Evolutionary conservation across 257 asterid species (phyloP).

Genomic region (Gentiana dahurica): DNA sequence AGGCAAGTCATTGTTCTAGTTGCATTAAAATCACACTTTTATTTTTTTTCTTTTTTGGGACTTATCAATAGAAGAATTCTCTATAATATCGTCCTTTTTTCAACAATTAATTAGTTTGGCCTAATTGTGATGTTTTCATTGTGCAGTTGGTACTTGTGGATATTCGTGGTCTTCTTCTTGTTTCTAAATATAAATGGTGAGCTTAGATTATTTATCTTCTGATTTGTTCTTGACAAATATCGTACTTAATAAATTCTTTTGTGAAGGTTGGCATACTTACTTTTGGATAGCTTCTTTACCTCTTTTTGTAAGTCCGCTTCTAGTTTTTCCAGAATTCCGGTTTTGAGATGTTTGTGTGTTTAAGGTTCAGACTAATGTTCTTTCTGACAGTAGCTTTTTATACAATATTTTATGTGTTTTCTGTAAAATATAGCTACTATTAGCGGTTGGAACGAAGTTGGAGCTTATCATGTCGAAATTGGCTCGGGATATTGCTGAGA

Average conservation of each 20-base stretch:
- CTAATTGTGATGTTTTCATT: background rate
- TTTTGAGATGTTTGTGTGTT: too few relatives aligned
- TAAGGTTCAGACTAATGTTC: too few relatives aligned
- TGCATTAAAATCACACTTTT: too few relatives aligned
- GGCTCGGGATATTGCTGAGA: conserved; percentile 96
- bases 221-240: conserved; percentile 1
- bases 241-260: conserved; percentile 5
- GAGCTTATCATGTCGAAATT: conserved; percentile 82
- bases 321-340: background rate
- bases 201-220: too few relatives aligned
- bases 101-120: conserved; percentile 1
- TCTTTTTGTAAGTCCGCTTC: conserved; percentile 48
- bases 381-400: too few relatives aligned
- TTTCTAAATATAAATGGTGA: too few relatives aligned
- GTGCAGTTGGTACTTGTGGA: background rate
- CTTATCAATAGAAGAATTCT: too few relatives aligned
- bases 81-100: too few relatives aligned
- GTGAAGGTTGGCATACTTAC: conserved; percentile 95
- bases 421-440: conserved; percentile 43
- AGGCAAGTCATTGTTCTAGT: conserved; percentile 40
- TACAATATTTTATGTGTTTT: background rate
- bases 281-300: conserved; percentile 95
- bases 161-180: too few relatives aligned
- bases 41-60: too few relatives aligned
- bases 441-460: conserved; percentile 89